A percentile compares a stretch with the other conserved stretches of the same genome.
Evolutionary conservation across 192 early-diverging fungal species (phyloP).

Genomic region (Chytriomyces hyalinus): DNA sequence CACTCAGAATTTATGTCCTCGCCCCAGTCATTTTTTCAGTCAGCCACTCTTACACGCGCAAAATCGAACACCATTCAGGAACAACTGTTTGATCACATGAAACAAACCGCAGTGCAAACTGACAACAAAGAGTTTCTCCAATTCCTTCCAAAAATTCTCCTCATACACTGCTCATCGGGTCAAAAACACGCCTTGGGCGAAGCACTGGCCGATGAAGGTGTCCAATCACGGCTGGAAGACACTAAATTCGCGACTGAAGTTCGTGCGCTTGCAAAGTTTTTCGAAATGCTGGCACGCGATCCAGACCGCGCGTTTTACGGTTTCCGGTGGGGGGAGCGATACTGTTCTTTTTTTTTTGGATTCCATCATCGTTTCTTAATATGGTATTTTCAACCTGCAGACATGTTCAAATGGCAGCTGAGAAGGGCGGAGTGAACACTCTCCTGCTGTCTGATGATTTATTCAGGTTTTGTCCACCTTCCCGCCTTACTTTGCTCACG

Average conservation of each 20-base stretch:
- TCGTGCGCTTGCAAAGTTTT: constrained; percentile 81
- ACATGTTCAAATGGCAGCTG: constrained; percentile 84
- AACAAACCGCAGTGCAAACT: constrained; percentile 77
- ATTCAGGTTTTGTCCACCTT: constrained; percentile 64
- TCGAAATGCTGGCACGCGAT: constrained; percentile 87
- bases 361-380: neutral
- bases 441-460: constrained; percentile 92
- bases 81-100: constrained; percentile 83
- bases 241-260: constrained; percentile 93
- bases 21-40: neutral
- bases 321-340: neutral
- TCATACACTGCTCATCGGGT: constrained; percentile 91
- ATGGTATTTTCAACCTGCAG: constrained; percentile 41
- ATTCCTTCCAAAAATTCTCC: constrained; percentile 85
- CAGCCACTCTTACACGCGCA: too few relatives aligned
- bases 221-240: constrained; percentile 80
- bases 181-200: constrained; percentile 95
- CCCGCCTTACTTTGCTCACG: neutral
- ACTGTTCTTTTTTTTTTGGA: neutral
- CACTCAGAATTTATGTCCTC: neutral
- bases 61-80: constrained; percentile 58
- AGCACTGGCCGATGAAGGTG: constrained; percentile 84
- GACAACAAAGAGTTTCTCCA: constrained; percentile 84
- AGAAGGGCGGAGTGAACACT: constrained; percentile 83
- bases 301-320: constrained; percentile 95